Percentiles rank a stretch among this genome's conserved stretches.
These are phyloP conservation scores for Epichloe sp. DNA, from an alignment of 2,329 filamentous ascomycete genomes.

Conservation along the genomic window DNA sequence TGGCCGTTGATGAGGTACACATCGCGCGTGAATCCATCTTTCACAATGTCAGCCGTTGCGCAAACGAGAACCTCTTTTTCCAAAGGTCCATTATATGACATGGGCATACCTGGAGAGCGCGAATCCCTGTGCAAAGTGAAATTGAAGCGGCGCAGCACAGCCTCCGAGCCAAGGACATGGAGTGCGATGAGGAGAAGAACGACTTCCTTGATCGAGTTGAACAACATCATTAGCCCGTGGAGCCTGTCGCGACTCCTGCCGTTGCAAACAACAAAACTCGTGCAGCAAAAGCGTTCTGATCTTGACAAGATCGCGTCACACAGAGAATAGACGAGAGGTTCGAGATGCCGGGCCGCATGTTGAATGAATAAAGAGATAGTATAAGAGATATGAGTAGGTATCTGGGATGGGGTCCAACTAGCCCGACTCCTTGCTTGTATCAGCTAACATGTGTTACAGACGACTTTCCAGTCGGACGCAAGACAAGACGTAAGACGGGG, in stretches of 20 bases:
- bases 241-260: background rate
- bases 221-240: background rate
- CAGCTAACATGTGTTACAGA: background rate
- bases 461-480: background rate
- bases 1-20: slow-evolving; percentile 8
- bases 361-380: no score
- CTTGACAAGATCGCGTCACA: no score
- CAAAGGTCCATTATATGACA: no score
- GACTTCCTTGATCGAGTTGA: background rate
- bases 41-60: background rate
- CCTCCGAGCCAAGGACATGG: background rate
- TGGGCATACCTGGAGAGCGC: slow-evolving; percentile 3
- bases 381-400: no score
- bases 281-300: background rate
- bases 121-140: slow-evolving; percentile 1
- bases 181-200: background rate
- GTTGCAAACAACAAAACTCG: background rate
- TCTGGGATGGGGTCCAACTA: background rate
- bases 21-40: slow-evolving; percentile 4
- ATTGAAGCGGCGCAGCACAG: slow-evolving; percentile 1
- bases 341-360: no score
- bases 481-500: background rate
- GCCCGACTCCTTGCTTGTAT: background rate
- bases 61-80: no score
- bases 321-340: no score